Evolutionary conservation across 768 basidiomycete genomes (phyloP), one percentile per base, ranked within the genome.

Genomic region (Lepiota venenata): DNA sequence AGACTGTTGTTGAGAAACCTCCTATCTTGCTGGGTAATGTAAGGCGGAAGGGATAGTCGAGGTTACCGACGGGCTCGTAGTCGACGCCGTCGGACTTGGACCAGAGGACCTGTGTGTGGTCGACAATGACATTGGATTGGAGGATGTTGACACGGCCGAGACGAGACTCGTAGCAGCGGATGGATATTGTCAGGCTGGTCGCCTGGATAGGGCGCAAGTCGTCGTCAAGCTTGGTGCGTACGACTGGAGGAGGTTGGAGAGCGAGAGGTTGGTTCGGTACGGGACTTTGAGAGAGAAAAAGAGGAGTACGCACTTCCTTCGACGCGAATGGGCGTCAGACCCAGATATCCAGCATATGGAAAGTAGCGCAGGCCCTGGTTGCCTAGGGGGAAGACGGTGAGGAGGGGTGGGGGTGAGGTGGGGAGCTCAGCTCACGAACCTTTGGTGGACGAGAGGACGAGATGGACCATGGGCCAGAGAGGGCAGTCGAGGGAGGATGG

Each of bases 161-260:
- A 29, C 89, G 82, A 39, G 85, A 77, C 74, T 93, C 91, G 66
- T 92, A 92, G 69, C 91, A 93, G 41, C 90, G 81, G 41, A 93
- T 80, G n/a, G 84, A 80, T 61, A 96, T 76, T 47, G 80, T 77
- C 61, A 92, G 71, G 38, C 83, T 81, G 60, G 79, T 84, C 60
- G 85, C 84, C 9, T 73, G 81, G 51, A 94, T 74, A 15, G 76
- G 78, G 65, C 84, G 88, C 22, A 73, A 72, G 70, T 92, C 91
- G 16, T 79, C 78, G 60, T 91, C 90, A 50, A 86, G 71, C 57
- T 75, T 79, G 40, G 87, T 89, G 58, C 83, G 77, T 35, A 93
- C 86, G 64, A 86, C 83, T 88, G 63, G 25, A 12, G 48, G 47
- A 39, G 27, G 47, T 46, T 59, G 52, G 56, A 46, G 41, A 60